Base-by-base conservation (phyloP, 495 filamentous ascomycete genomes). In the Hyaloscypha bicolor region DNA sequence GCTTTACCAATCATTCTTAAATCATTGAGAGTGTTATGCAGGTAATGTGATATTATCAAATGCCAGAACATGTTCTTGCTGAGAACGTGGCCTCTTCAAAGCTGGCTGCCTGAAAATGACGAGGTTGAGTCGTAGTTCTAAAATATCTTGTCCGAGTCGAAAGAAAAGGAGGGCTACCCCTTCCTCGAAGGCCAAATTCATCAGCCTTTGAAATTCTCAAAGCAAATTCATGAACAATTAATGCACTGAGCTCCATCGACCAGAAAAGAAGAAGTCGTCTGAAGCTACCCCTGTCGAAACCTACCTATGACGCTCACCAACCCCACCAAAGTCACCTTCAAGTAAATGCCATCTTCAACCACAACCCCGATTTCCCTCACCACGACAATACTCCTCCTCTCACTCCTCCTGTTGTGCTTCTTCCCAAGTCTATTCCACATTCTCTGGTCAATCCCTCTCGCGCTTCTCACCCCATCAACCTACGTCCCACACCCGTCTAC, bases 371-470 rank as follows among this genome's bases (percentile, higher is more conserved):
- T 65, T 11, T 73, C 73, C 37, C 58, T 70, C 64, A 76, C 66
- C 42, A 75, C 73, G 21, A 83, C 77, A 53, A 58, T 87, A n/a
- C 66, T 84, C 56, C 71, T 87, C 21, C 71, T 87, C 60, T 19
- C 73, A 52, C 63, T 84, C 45, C 79, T 88, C 70, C 72, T 74
- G 64, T 60, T 88, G 62, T 80, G 71, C 70, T 48, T 74, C 76
- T 5, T 60, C 48, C 73, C 64, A 21, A 59, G 6, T 19, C 62
- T 63, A 9, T 63, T 63, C 35, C 62, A 69, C 55, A 57, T 79
- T 63, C 21, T 66, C 67, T 69, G 67, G 67, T 39, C 39, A 63
- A 73, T 71, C 71, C 82, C 61, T 79, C 84, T 22, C 76, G 82
- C 69, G 31, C 71, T 78, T 66, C 56, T 81, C 53, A 70, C 68